These are phyloP conservation scores for Fraxinus nigra DNA, from an alignment of 305 asterid genomes.

Conservation along the genomic window DNA sequence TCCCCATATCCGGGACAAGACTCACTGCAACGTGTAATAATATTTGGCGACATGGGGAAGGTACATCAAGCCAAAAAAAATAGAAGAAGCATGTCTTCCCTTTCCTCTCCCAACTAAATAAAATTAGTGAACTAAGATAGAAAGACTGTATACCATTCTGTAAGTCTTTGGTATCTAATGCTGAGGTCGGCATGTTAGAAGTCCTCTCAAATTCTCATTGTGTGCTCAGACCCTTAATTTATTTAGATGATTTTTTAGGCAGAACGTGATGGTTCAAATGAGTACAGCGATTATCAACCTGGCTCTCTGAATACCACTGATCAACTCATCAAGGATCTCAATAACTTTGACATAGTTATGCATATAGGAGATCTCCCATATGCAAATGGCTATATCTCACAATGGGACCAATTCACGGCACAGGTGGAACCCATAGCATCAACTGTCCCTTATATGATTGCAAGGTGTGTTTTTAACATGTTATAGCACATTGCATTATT, in stretches of 20 bases:
- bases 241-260: constrained; percentile 21
- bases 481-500: not conserved
- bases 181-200: not conserved
- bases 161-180: not conserved
- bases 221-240: not conserved
- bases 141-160: not conserved
- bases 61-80: constrained; percentile 9
- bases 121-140: not conserved
- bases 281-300: constrained; percentile 47
- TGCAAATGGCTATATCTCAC: constrained; percentile 57
- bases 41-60: constrained; percentile 66
- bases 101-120: not conserved
- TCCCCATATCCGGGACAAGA: constrained; percentile 54
- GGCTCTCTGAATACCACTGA: constrained; percentile 46
- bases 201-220: not conserved
- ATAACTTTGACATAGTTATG: constrained; percentile 45
- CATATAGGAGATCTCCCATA: constrained; percentile 58
- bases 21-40: constrained; percentile 44
- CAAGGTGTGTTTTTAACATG: constrained; percentile 30
- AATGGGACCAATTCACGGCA: constrained; percentile 63
- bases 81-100: not conserved
- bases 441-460: constrained; percentile 49
- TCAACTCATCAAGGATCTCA: constrained; percentile 42
- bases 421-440: constrained; percentile 56
- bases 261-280: constrained; percentile 54